Evolutionary conservation across 306 rosid species (phyloP).

Genomic region (Cucumis hystrix): DNA sequence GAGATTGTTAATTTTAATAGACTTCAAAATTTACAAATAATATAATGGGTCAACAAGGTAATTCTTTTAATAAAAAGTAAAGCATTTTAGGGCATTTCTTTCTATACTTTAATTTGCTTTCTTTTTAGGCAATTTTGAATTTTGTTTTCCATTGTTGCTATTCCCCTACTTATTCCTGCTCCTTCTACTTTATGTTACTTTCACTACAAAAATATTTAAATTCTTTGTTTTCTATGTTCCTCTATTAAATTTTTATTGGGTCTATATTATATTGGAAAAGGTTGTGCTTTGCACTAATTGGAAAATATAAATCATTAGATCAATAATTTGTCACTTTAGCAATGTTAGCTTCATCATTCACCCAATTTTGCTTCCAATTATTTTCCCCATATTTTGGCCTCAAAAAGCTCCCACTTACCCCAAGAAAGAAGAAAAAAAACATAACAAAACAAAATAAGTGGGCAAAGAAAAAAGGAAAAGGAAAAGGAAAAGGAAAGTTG

Average conservation of each 20-base stretch:
- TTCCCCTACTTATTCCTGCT: background rate
- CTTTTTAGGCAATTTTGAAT: background rate
- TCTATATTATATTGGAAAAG: background rate
- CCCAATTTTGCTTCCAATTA: background rate
- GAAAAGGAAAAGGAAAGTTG: background rate
- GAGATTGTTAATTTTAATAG: background rate
- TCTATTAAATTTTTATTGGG: background rate
- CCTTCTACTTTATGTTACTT: background rate
- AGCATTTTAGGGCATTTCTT: background rate
- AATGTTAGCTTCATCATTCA: background rate
- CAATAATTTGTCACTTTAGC: background rate
- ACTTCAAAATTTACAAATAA: background rate
- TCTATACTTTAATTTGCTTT: background rate
- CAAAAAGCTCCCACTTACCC: background rate
- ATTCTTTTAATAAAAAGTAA: constrained; percentile 2
- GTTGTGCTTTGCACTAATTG: background rate
- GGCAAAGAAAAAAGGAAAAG: background rate
- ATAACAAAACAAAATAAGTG: background rate
- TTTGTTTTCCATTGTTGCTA: background rate
- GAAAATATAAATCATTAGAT: background rate
- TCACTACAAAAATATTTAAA: background rate
- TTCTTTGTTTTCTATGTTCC: background rate
- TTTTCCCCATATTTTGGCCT: background rate
- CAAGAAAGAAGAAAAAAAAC: too few relatives aligned
- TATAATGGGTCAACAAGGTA: background rate